phyloP scores from a whole-genome alignment of 75 land plant genomes.

The Ceratopteris richardii region DNA sequence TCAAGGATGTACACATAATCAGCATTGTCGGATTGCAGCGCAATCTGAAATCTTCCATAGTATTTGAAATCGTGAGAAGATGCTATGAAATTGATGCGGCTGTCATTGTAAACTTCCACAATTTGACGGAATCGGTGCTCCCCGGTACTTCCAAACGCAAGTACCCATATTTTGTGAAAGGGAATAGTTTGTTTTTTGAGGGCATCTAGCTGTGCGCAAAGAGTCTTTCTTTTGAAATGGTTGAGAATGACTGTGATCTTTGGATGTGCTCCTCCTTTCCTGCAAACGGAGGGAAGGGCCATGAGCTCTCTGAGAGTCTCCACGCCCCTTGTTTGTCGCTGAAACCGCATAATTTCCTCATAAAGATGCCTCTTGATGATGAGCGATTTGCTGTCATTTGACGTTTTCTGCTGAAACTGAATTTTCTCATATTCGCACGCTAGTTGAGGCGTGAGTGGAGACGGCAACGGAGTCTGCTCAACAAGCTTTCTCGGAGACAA shows the following conservation, averaged over 20 bases:
- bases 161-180: constrained; percentile 89
- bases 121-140: constrained; percentile 47
- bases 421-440: constrained; percentile 67
- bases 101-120: constrained; percentile 77
- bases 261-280: constrained; percentile 24
- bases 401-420: constrained; percentile 85
- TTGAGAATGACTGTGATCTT: constrained; percentile 87
- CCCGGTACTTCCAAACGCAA: constrained; percentile 86
- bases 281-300: constrained; percentile 75
- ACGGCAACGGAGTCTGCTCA: not conserved
- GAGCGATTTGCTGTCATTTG: constrained; percentile 64
- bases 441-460: no score
- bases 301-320: constrained; percentile 81
- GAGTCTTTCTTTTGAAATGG: constrained; percentile 90
- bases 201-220: constrained; percentile 84
- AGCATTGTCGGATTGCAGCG: constrained; percentile 69
- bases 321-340: constrained; percentile 45
- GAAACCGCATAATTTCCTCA: constrained; percentile 63
- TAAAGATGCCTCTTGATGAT: constrained; percentile 70
- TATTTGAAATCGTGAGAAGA: constrained; percentile 95
- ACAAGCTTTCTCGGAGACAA: constrained; percentile 32
- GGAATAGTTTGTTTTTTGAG: constrained; percentile 76
- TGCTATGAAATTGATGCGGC: constrained; percentile 72
- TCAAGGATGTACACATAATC: constrained; percentile 87
- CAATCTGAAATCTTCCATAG: constrained; percentile 95